Evolutionary conservation across 169 alveolate species (phyloP).

Genomic region (Ichthyophthirius multifiliis): DNA sequence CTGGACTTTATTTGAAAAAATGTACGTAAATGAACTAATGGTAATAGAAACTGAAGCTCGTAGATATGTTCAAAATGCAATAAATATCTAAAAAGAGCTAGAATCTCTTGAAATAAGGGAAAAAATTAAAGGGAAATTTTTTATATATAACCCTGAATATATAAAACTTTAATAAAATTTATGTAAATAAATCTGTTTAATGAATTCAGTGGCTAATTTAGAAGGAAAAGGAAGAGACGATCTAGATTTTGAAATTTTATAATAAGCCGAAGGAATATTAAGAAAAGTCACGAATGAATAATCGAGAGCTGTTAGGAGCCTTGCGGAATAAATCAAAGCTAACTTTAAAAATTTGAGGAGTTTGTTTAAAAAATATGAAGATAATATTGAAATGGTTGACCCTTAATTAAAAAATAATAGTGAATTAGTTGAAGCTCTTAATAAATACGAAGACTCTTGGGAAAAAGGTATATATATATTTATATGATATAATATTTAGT

Average conservation of each 20-base stretch:
- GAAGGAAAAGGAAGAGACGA: slow-evolving; percentile 85
- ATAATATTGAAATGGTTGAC: slow-evolving; percentile 79
- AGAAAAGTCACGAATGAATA: slow-evolving; percentile 58
- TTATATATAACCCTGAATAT: slow-evolving; percentile 48
- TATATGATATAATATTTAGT: background rate
- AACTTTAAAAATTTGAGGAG: slow-evolving; percentile 52
- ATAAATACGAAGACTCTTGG: slow-evolving; percentile 69
- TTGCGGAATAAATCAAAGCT: slow-evolving; percentile 68
- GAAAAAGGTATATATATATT: slow-evolving; percentile 69
- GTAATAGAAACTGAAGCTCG: slow-evolving; percentile 77
- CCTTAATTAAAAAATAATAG: slow-evolving; percentile 73
- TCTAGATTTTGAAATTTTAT: slow-evolving; percentile 58
- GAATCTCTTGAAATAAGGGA: slow-evolving; percentile 59
- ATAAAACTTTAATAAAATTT: slow-evolving; percentile 41
- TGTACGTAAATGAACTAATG: slow-evolving; percentile 75
- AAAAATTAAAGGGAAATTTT: slow-evolving; percentile 57
- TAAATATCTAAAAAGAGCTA: slow-evolving; percentile 62
- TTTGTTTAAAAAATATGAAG: slow-evolving; percentile 61
- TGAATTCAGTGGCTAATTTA: slow-evolving; percentile 76
- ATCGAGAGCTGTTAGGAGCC: slow-evolving; percentile 61
- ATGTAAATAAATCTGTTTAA: slow-evolving; percentile 54
- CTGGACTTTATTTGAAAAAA: slow-evolving; percentile 70
- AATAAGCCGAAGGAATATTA: slow-evolving; percentile 65
- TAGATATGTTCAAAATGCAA: slow-evolving; percentile 63
- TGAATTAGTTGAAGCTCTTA: slow-evolving; percentile 65